Evolutionary conservation across 805 yeast species (phyloP), one percentile per base, ranked within the genome.

Genomic region (Phaffomyces opuntiae): DNA sequence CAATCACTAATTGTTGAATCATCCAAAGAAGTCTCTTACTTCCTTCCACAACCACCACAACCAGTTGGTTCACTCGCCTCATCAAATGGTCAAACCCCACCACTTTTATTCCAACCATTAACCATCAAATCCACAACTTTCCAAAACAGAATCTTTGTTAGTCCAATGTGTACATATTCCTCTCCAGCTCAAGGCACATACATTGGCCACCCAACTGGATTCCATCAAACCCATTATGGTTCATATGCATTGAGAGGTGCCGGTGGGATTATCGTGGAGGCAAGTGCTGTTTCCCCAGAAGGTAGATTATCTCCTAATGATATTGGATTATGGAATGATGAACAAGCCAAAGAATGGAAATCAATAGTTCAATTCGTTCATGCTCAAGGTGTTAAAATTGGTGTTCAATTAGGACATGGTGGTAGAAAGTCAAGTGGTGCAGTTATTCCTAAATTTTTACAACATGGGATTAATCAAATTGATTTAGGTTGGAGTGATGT

Each of bases 161-260:
- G 81, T 1, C 81, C 81, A 39, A 74, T 77, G 80, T 73, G 80
- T 55, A 72, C 66, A 41, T 77, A 76, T 56, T 69, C 80, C 7
- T 69, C 74, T 3, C 47, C 52, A 4, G 42, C 34, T 21, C 26
- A 36, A 4, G 60, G 61, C 17, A 39, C 45, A 2, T 51, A 57
- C 3, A 61, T 74, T 40, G 71, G 72, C 2, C 56, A 60, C 14
- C 66, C 70, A 0, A 77, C 74, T 0, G 70, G 65, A 16, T 77
- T 68, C 62, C 81, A 78, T 51, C 49, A 67, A 17, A 65, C 68
- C 8, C 80, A 78, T 51, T 74, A 78, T 51, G 78, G 78, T 5
- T 56, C 69, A 0, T 62, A 71, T 43, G 71, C 78, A 0, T 43
- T 64, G 13, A 61, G 78, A 43, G 81, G 81, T 4, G 71, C 79